Percentiles rank a stretch among this genome's conserved stretches.
phyloP scores from a whole-genome alignment of 2,329 filamentous ascomycete species.

The Ophiostoma sp. region DNA sequence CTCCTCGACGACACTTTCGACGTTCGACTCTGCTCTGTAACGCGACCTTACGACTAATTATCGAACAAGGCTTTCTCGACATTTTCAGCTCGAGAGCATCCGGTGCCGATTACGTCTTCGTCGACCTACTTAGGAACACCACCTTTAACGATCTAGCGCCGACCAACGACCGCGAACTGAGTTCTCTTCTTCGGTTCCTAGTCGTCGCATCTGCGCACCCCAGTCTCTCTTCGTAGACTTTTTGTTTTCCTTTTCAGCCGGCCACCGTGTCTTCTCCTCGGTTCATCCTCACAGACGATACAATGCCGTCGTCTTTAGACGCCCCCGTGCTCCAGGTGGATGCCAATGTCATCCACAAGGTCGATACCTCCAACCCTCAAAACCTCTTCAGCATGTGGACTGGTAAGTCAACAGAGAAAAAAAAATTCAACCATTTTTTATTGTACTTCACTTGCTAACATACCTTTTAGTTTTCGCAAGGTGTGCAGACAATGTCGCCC shows the following conservation, averaged over 20 bases:
- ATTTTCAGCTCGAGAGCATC: neutral
- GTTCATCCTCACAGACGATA: slow-evolving; percentile 34
- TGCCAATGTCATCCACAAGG: slow-evolving; percentile 86
- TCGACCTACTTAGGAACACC: neutral
- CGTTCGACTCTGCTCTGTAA: neutral
- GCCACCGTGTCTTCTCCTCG: neutral
- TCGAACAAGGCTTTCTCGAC: neutral
- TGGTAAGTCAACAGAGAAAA: slow-evolving; percentile 58
- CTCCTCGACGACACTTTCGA: slow-evolving; percentile 6
- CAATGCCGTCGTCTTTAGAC: slow-evolving; percentile 81
- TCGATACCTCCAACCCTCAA: slow-evolving; percentile 89
- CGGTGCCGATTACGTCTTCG: neutral
- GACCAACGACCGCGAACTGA: neutral
- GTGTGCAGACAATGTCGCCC: slow-evolving; percentile 89
- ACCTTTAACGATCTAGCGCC: neutral
- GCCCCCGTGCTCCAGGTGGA: slow-evolving; percentile 89
- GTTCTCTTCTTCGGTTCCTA: neutral
- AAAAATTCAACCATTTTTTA: neutral
- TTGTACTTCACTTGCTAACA: slow-evolving; percentile 6
- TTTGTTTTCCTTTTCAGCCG: neutral
- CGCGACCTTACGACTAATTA: neutral
- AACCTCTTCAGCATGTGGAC: slow-evolving; percentile 97
- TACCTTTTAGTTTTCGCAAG: slow-evolving; percentile 75
- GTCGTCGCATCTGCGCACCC: slow-evolving; percentile 16
- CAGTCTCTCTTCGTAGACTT: neutral